Evolutionary conservation across 2,329 filamentous ascomycete genomes (phyloP).

Genomic region (Pseudogymnoascus sp.): DNA sequence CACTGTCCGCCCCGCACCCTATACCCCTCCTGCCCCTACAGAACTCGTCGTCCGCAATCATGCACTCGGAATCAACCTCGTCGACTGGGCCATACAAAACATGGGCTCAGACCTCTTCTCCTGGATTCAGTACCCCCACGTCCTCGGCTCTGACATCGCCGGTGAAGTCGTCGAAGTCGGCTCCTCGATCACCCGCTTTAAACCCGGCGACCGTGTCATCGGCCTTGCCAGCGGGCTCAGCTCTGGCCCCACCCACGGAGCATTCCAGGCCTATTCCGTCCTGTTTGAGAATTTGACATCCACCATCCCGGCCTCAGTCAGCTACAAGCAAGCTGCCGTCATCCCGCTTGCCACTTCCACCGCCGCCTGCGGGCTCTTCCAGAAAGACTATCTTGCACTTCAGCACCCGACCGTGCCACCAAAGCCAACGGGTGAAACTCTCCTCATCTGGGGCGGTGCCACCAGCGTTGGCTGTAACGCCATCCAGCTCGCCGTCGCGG

Average conservation of each 20-base stretch:
- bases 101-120: conserved; percentile 33
- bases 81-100: conserved; percentile 28
- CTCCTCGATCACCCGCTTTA: conserved; percentile 9
- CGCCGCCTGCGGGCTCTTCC: conserved; percentile 27
- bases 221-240: conserved; percentile 21
- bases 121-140: conserved; percentile 19
- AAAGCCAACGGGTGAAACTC: conserved; percentile 9
- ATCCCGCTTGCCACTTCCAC: conserved; percentile 29
- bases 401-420: conserved; percentile 19
- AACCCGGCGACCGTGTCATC: conserved; percentile 22
- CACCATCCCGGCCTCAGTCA: conserved; percentile 24
- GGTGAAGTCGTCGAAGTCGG: conserved; percentile 14
- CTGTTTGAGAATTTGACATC: conserved; percentile 20
- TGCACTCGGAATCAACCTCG: conserved; percentile 34
- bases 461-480: conserved; percentile 23
- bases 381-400: conserved; percentile 17
- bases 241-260: conserved; percentile 27
- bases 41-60: conserved; percentile 33
- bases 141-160: conserved; percentile 16
- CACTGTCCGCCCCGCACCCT: conserved; percentile 30
- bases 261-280: conserved; percentile 27
- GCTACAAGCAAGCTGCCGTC: conserved; percentile 26
- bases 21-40: conserved; percentile 26
- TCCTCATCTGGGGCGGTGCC: conserved; percentile 17
- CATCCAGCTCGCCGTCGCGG: conserved; percentile 34